Base-by-base conservation (phyloP, 768 basidiomycete species). In the Psilocybe cyanescens region DNA sequence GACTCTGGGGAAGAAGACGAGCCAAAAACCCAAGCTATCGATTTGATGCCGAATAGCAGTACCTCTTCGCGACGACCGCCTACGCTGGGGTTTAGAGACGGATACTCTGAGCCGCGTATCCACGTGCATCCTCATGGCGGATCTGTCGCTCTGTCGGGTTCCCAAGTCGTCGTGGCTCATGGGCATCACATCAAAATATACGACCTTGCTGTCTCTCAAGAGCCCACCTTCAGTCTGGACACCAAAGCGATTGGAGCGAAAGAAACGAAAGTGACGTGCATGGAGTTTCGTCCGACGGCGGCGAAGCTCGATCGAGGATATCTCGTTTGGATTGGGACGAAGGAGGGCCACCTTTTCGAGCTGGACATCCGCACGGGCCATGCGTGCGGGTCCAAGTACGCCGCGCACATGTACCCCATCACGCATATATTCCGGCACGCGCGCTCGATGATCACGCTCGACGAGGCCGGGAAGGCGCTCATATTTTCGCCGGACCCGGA, bases 321-420 rank as follows among this genome's bases (percentile, higher is more conserved):
- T 31, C 81, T 85, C 57, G 67, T 95, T 2, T 98, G 96, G 96
- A 76, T 90, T 9, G 97, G 96, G 3, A 94, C 94, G 30, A 95
- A 92, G 76, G 94, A 97, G 28, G 97, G 97, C 0, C 87, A 91
- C 71, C 61, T 99, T 28, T 81, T 89, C 65, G 95, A 97, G 78
- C 65, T 97, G 58, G 94, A 98, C 69, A 78, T 91, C 41, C 74
- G 82, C 56, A 86, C 81, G 2, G 90, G 88, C 0, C 65, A 67
- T 4, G 73, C 94, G 17, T 79, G 79, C 1, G 86, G 84, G 12
- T 76, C 81, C 33, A 91, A 88, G 62, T 78, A 81, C 37, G 78
- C 80, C 11, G 85, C 84, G 0, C 96, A 97, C 68, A 68, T 85
- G 0, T 81, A 87, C 58, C 74, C 89, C 0, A 81, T 98, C 57